Conservation (phyloP, 805 yeast species). For the Ogataea trehalophila region DNA sequence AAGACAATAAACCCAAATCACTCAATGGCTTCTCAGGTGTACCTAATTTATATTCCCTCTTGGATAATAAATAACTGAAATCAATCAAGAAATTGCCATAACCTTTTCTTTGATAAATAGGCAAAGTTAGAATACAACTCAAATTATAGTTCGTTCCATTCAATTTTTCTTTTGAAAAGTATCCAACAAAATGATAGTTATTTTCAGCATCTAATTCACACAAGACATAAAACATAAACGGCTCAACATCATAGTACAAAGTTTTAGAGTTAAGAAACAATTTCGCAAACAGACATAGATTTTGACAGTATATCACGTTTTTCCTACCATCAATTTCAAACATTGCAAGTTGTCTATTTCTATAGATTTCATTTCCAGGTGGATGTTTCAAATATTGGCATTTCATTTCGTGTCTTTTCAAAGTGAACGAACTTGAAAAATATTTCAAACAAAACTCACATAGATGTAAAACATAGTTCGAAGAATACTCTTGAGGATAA, state of each 20-base stretch:
- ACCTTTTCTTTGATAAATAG: slow-evolving; percentile 82
- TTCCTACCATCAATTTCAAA: slow-evolving; percentile 94
- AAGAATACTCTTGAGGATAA: slow-evolving; percentile 80
- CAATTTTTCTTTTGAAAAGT: slow-evolving; percentile 84
- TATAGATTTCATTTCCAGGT: slow-evolving; percentile 88
- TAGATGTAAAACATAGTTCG: slow-evolving; percentile 56
- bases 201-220: slow-evolving; percentile 53
- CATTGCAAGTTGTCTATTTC: slow-evolving; percentile 65
- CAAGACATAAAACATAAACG: slow-evolving; percentile 82
- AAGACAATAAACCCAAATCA: slow-evolving; percentile 79
- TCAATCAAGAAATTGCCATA: slow-evolving; percentile 87
- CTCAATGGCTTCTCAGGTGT: slow-evolving; percentile 95
- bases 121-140: slow-evolving; percentile 86
- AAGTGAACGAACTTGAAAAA: slow-evolving; percentile 61
- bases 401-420: slow-evolving; percentile 67
- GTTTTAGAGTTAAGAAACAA: slow-evolving; percentile 88
- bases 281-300: slow-evolving; percentile 84
- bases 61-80: slow-evolving; percentile 76
- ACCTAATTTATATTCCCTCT: slow-evolving; percentile 73
- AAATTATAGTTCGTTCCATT: slow-evolving; percentile 76
- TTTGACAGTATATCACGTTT: slow-evolving; percentile 78
- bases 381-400: slow-evolving; percentile 66
- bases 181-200: slow-evolving; percentile 81
- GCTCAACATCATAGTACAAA: slow-evolving; percentile 91
- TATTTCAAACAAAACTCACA: slow-evolving; percentile 86